These are phyloP conservation scores for Lagerstroemia speciosa DNA, from an alignment of 345 rosid species.

Conservation along the genomic window DNA sequence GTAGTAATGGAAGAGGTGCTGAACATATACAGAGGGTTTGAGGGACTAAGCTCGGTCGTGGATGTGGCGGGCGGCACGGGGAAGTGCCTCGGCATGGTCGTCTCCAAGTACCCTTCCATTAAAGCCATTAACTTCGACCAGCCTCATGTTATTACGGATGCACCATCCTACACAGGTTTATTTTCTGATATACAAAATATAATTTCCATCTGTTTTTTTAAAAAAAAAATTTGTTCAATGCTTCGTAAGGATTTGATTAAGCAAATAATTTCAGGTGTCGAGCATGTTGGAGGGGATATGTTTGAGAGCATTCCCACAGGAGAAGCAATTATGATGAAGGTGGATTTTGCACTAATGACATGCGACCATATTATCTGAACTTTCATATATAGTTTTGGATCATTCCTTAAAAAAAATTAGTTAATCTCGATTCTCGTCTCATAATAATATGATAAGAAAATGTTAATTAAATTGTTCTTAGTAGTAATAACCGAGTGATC, in stretches of 20 bases:
- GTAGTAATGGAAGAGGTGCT: conserved; percentile 5
- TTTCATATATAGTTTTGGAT: no score
- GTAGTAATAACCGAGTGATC: no score
- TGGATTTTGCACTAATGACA: not conserved
- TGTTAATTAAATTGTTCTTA: no score
- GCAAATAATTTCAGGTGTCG: conserved; percentile 11
- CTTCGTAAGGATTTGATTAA: not conserved
- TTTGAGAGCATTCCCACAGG: conserved; percentile 15
- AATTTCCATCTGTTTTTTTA: not conserved
- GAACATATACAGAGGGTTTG: conserved; percentile 9
- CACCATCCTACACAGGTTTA: conserved; percentile 16
- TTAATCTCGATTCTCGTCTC: no score
- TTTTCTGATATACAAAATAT: no score
- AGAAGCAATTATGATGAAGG: conserved; percentile 20
- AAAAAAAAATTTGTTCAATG: not conserved
- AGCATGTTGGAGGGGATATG: conserved; percentile 26
- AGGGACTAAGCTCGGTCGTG: conserved; percentile 4
- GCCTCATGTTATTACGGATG: conserved; percentile 11
- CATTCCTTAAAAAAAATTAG: no score
- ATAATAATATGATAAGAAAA: no score
- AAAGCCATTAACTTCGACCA: conserved; percentile 16
- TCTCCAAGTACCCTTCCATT: conserved; percentile 14
- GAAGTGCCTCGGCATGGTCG: conserved; percentile 10
- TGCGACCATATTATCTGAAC: no score
- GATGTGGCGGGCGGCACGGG: conserved; percentile 17